A percentile compares a stretch with the other conserved stretches of the same genome.
phyloP scores from a whole-genome alignment of 177 flowering plant species.

The Vitis hybrid region DNA sequence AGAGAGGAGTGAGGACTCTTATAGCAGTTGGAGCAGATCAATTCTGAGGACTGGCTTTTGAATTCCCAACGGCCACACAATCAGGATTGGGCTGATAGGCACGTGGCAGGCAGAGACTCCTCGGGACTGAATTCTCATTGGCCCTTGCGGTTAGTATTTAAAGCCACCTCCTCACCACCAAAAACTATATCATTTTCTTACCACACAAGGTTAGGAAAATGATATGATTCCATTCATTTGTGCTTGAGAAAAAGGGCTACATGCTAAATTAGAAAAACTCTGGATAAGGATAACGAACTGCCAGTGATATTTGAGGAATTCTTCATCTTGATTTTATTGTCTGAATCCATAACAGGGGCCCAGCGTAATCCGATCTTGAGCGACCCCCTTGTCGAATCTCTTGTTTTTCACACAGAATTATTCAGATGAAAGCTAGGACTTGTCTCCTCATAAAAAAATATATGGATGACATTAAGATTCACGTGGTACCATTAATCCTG shows the following conservation, averaged over 20 bases:
- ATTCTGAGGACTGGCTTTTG: slow-evolving; percentile 13
- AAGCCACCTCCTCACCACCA: slow-evolving; percentile 31
- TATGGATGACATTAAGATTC: too few species aligned
- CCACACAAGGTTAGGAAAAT: slow-evolving; percentile 11
- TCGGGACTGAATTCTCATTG: not conserved
- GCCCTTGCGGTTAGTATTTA: slow-evolving; percentile 20
- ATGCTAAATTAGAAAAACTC: too few species aligned
- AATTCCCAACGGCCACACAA: slow-evolving; percentile 41
- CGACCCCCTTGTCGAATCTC: too few species aligned
- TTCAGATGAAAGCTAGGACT: too few species aligned
- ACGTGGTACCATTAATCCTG: too few species aligned
- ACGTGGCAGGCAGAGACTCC: slow-evolving; percentile 38
- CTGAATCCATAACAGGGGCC: too few species aligned
- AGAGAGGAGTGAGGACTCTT: slow-evolving; percentile 8
- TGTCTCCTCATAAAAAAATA: too few species aligned
- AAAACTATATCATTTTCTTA: not conserved
- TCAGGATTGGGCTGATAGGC: slow-evolving; percentile 30
- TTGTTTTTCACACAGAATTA: too few species aligned
- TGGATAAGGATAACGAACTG: not conserved
- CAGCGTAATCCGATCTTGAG: too few species aligned
- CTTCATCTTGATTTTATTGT: not conserved
- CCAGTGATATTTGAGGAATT: not conserved
- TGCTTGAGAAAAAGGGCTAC: too few species aligned
- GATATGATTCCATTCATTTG: too few species aligned
- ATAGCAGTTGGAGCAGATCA: slow-evolving; percentile 10